Evolutionary conservation across 495 filamentous ascomycete species (phyloP), one percentile per base, ranked within the genome.

Genomic region (Thermothielavioides terrestris): DNA sequence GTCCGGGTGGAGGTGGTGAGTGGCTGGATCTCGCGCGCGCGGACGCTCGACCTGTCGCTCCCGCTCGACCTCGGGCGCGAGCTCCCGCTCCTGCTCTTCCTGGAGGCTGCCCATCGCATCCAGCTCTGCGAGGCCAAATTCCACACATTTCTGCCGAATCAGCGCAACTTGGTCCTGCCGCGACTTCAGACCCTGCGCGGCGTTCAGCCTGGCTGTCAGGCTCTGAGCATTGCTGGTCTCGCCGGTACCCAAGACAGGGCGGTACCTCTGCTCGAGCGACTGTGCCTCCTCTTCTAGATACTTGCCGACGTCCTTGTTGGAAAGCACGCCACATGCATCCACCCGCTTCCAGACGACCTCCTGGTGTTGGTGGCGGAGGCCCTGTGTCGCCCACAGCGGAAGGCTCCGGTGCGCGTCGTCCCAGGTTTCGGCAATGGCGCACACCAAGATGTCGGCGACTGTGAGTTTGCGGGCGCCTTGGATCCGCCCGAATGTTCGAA

Each of bases 31-130:
- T 10, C 59, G 62, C 1, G 52, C 17, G 2, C 57, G 55, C 4
- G 83, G 79, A 2, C 66, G 57, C 51, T 84, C 57, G 1, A 79
- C 55, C 28, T 87, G 64, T 11, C 67, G 62, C 49, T 88, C 80
- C 34, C 69, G 65, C 53, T 86, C 77, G 22, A 78, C 68, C 51
- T 88, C 82, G 2, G 77, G 78, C 0, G 76, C 71, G 0, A 87
- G 67, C 53, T 89, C 82, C 0, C 83, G 72, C 58, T 88, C 84
- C 43, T 86, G 82, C 54, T 87, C 83, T 58, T 89, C 82, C 12
- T 83, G 69, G 2, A 85, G 64, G 49, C 17, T 6, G 12, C 22
- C 32, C 44, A 37, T 37, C 4, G 44, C 1, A 20, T 46, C 32
- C 6, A 37, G 31, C 12, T 46, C 14, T 7, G 22, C 30, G 31